Base-by-base conservation (phyloP, 164 flowering plant species). In the Paratinospora sagittata region DNA sequence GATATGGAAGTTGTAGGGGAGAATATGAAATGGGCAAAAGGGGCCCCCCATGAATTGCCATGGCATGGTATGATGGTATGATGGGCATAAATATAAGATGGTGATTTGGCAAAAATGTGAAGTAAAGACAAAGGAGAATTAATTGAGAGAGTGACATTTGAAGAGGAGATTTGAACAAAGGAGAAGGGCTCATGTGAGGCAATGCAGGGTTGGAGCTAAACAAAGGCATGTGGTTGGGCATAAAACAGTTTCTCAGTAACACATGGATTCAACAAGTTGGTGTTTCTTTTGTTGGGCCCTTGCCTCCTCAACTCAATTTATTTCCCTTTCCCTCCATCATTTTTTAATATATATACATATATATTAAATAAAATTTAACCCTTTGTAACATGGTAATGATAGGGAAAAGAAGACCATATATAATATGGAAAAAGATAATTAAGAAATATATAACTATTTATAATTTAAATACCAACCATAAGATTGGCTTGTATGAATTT, bases 131-230 rank as follows among this genome's bases (percentile, higher is more conserved):
- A 16, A 52, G 58, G 21, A 52, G 58, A 52, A 52, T 52, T 52
- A 52, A 52, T 52, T 52, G 58, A 52, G 58, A 52, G 58, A 17
- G 58, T 52, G 58, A 52, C 58, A 52, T 52, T 52, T 52, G 58
- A 52, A 52, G 58, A 19, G 58, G 19, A 13, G 39, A 8, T 3
- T 10, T 49, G 57, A 49, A 17, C 57, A 49, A 52, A 21, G 58
- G 3, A 52, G 58, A 21, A 21, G 58, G 19, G 58, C 58, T 52
- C 58, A 52, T 52, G 58, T 52, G 58, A 52, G 58, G 58, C 58
- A 52, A 52, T 52, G 58, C 58, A 52, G 58, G 58, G 58, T 16
- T 52, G 58, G 58, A 52, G 58, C 58, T 52, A 17, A 52, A 13
- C 58, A 52, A 52, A 52, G 58, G 21, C 58, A 52, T 52, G 58